Evolutionary conservation across 2,329 filamentous ascomycete species (phyloP).

Genomic region (Venturiaceae sp.): DNA sequence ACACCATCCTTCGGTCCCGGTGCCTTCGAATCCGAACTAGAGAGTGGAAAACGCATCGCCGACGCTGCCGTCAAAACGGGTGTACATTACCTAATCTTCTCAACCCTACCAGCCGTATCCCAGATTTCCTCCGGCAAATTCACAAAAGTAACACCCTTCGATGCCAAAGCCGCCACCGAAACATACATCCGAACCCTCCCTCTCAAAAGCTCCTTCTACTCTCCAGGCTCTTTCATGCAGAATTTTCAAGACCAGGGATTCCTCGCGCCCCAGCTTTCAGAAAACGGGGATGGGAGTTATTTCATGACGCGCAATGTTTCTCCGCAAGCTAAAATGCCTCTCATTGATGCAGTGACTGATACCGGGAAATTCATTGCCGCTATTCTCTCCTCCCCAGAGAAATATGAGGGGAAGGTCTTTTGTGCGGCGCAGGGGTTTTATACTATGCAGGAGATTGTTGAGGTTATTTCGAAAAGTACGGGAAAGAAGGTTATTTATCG

Average conservation of each 20-base stretch:
- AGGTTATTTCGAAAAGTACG: conserved; percentile 27
- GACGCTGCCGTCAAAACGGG: conserved; percentile 18
- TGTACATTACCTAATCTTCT: conserved; percentile 30
- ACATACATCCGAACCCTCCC: conserved; percentile 41
- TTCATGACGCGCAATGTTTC: conserved; percentile 12
- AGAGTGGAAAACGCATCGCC: conserved; percentile 25
- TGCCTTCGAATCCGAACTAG: conserved; percentile 15
- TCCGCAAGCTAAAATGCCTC: conserved; percentile 23
- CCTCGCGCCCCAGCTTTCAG: conserved; percentile 10
- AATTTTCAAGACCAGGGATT: conserved; percentile 29
- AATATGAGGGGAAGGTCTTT: conserved; percentile 34
- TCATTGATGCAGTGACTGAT: conserved; percentile 35
- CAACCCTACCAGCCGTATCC: conserved; percentile 17
- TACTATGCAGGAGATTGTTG: conserved; percentile 29
- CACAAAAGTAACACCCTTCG: conserved; percentile 38
- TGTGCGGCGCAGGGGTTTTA: conserved; percentile 32
- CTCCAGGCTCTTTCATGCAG: conserved; percentile 46
- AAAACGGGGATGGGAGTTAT: conserved; percentile 17
- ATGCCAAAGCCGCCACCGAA: conserved; percentile 47
- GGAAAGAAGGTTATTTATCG: conserved; percentile 25
- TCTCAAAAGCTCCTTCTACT: conserved; percentile 42
- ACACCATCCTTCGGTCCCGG: conserved; percentile 13
- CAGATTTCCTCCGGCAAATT: conserved; percentile 15
- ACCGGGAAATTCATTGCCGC: conserved; percentile 33
- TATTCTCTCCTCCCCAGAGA: conserved; percentile 33